These are phyloP conservation scores for Acacia melanoxylon DNA, from an alignment of 306 rosid genomes.

Conservation along the genomic window DNA sequence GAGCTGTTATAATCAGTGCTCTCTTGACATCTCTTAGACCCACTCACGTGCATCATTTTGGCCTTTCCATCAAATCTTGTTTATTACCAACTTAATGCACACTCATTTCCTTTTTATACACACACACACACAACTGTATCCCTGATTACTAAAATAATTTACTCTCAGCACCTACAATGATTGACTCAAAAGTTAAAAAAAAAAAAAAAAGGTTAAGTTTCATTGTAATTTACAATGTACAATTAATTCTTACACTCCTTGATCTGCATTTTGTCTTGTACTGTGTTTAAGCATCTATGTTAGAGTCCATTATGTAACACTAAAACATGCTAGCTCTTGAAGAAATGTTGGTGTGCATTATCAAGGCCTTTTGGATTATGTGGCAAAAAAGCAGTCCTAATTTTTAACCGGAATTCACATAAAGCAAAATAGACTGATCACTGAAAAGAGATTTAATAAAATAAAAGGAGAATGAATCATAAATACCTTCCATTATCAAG, in stretches of 20 bases:
- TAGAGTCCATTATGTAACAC: not conserved
- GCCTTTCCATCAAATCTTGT: constrained; percentile 50
- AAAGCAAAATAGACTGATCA: constrained; percentile 43
- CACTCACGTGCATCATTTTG: constrained; percentile 84
- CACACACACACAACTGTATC: not conserved
- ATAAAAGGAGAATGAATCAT: constrained; percentile 39
- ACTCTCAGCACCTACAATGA: not conserved
- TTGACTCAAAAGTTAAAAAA: not conserved
- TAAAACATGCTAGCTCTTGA: not conserved
- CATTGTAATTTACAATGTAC: not conserved
- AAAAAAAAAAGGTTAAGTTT: not conserved
- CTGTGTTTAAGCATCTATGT: not conserved
- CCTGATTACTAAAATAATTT: not conserved
- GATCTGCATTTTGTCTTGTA: not conserved
- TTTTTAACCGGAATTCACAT: constrained; percentile 58
- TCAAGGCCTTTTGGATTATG: constrained; percentile 33
- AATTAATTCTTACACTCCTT: not conserved
- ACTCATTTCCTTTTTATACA: not conserved
- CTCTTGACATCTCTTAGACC: constrained; percentile 77
- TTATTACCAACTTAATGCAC: constrained; percentile 21
- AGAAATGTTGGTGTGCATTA: constrained; percentile 2
- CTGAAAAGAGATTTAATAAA: constrained; percentile 7
- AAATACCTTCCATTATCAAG: constrained; percentile 41
- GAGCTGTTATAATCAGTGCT: constrained; percentile 89
- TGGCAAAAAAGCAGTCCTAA: constrained; percentile 41